Percentiles rank a stretch among this genome's conserved stretches.
Evolutionary conservation across 345 rosid genomes (phyloP).

Genomic region (Brassica incana): DNA sequence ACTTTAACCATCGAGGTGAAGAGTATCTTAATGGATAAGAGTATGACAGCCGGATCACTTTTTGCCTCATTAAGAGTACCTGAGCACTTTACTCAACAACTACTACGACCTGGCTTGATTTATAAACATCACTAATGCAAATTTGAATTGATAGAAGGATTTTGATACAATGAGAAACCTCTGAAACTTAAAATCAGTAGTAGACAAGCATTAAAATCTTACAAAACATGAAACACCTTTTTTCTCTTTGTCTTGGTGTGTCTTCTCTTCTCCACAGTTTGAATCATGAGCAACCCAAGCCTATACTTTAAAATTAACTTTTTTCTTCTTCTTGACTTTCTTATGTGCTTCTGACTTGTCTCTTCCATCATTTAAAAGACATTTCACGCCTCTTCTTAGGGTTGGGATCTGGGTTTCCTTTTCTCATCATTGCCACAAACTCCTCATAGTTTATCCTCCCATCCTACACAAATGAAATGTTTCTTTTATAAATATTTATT

Average conservation of each 20-base stretch:
- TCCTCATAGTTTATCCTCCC: constrained; percentile 92
- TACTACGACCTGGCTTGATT: no score
- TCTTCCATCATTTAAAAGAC: constrained; percentile 36
- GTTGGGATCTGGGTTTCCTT: constrained; percentile 78
- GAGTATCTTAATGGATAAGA: no score
- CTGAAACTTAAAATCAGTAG: constrained; percentile 24
- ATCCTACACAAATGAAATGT: constrained; percentile 47
- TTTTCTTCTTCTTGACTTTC: neutral
- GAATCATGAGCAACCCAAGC: constrained; percentile 41
- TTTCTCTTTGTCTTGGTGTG: constrained; percentile 15
- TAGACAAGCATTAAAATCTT: constrained; percentile 27
- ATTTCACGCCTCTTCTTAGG: constrained; percentile 84
- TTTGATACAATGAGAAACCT: constrained; percentile 36
- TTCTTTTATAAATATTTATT: neutral
- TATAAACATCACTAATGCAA: constrained; percentile 26
- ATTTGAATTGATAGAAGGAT: constrained; percentile 23
- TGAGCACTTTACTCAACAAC: neutral
- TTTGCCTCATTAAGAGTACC: no score
- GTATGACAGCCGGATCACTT: no score
- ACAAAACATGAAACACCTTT: constrained; percentile 32
- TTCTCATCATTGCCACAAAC: constrained; percentile 95
- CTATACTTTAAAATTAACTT: constrained; percentile 11
- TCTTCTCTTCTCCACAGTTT: neutral
- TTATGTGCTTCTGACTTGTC: constrained; percentile 33
- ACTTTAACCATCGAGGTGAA: no score